These are phyloP conservation scores for Phylloporus sp. DNA, from an alignment of 768 basidiomycete species.

Conservation along the genomic window DNA sequence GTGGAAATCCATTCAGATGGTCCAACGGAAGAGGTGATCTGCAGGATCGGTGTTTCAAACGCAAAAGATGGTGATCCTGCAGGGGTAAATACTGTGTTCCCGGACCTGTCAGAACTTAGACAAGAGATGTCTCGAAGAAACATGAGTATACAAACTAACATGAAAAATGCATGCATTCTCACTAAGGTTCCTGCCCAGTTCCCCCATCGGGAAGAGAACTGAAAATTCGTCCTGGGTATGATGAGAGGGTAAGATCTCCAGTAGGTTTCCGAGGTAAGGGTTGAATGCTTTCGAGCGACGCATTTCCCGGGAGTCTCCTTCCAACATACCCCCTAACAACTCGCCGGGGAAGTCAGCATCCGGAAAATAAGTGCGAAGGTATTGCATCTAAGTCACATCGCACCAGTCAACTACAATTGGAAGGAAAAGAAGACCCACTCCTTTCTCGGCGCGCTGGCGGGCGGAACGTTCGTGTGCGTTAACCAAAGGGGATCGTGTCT, in stretches of 20 bases:
- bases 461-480: conserved; percentile 29
- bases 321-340: conserved; percentile 53
- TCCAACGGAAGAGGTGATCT: conserved; percentile 41
- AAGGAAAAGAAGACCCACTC: conserved; percentile 35
- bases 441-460: conserved; percentile 59
- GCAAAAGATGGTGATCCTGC: conserved; percentile 37
- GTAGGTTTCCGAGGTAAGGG: conserved; percentile 50
- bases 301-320: conserved; percentile 37
- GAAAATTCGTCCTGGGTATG: conserved; percentile 26
- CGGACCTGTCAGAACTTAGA: conserved; percentile 21
- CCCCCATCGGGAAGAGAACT: conserved; percentile 62
- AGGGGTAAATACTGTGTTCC: conserved; percentile 28
- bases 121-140: conserved; percentile 45
- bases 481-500: conserved; percentile 41
- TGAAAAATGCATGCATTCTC: conserved; percentile 18
- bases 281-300: conserved; percentile 44
- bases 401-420: background rate
- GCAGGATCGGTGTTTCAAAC: conserved; percentile 67
- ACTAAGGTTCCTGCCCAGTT: conserved; percentile 58
- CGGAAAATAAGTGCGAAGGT: conserved; percentile 64
- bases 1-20: conserved; percentile 11
- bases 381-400: conserved; percentile 49
- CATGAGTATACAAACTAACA: conserved; percentile 1
- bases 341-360: conserved; percentile 72
- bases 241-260: conserved; percentile 39